These are phyloP conservation scores for Aspergillus wentii DNA, from an alignment of 495 filamentous ascomycete species.

Conservation along the genomic window DNA sequence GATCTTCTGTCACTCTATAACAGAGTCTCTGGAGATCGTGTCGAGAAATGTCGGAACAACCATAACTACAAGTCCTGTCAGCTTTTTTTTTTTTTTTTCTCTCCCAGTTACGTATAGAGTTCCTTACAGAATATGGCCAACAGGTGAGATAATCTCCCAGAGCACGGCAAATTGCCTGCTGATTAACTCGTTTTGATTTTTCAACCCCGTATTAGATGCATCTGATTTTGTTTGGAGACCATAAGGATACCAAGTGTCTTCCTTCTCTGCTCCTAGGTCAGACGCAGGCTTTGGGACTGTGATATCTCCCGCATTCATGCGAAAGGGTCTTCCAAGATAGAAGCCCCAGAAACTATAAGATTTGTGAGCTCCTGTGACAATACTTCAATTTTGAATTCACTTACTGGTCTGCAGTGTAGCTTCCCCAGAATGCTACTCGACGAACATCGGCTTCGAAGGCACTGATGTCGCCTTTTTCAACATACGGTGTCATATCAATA, in stretches of 20 bases:
- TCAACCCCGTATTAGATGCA: conserved; percentile 17
- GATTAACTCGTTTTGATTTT: conserved; percentile 37
- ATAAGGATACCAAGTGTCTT: conserved; percentile 41
- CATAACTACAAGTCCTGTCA: conserved; percentile 28
- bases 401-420: conserved; percentile 47
- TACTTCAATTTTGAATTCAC: too few species aligned
- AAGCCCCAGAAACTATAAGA: conserved; percentile 42
- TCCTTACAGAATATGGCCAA: conserved; percentile 45
- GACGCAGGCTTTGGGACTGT: conserved; percentile 39
- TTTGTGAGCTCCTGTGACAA: background rate
- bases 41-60: conserved; percentile 38
- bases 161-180: conserved; percentile 41
- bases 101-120: too few species aligned
- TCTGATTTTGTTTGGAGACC: conserved; percentile 24
- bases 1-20: conserved; percentile 37
- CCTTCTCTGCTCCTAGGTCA: conserved; percentile 25
- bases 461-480: conserved; percentile 38
- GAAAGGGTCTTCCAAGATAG: conserved; percentile 42
- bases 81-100: background rate
- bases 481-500: conserved; percentile 42
- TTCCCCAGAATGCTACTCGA: conserved; percentile 44
- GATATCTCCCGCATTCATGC: conserved; percentile 43
- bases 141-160: conserved; percentile 46
- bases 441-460: conserved; percentile 40
- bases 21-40: conserved; percentile 42